Percentiles rank a stretch among this genome's conserved stretches.
phyloP scores from a whole-genome alignment of 768 basidiomycete genomes.

The Mycena epipterygia region DNA sequence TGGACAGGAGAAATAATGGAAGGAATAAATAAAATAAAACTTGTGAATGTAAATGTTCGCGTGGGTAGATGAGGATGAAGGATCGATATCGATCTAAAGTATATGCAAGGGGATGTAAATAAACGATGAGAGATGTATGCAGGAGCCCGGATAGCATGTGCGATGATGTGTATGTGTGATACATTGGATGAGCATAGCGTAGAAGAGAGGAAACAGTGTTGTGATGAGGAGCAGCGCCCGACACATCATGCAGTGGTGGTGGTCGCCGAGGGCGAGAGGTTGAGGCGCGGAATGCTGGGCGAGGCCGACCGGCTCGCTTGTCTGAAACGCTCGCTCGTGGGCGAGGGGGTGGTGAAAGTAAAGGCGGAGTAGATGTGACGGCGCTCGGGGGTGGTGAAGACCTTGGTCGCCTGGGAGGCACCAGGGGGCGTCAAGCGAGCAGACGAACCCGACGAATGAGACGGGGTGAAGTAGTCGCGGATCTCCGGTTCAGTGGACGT shows the following conservation, averaged over 20 bases:
- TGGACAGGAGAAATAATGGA: conserved; percentile 14
- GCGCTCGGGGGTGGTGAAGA: conserved; percentile 83
- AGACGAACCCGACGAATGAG: conserved; percentile 49
- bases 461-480: conserved; percentile 65
- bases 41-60: neutral
- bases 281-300: conserved; percentile 40
- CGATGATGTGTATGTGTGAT: conserved; percentile 32
- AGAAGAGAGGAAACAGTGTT: neutral
- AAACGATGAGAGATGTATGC: conserved; percentile 21
- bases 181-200: conserved; percentile 32
- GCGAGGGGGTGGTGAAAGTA: conserved; percentile 84
- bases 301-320: conserved; percentile 49
- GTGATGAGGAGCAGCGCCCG: conserved; percentile 25
- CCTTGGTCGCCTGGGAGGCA: conserved; percentile 46
- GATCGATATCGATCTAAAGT: conserved; percentile 15
- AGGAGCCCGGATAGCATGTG: conserved; percentile 31
- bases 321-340: conserved; percentile 67
- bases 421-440: conserved; percentile 41
- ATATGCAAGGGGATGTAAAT: conserved; percentile 21
- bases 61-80: conserved; percentile 4
- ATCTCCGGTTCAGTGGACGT: conserved; percentile 69
- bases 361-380: conserved; percentile 81
- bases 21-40: conserved; percentile 9
- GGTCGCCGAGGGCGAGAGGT: conserved; percentile 21
- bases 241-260: conserved; percentile 13